Base-by-base conservation (phyloP, 306 rosid species). In the Lupinus albus region DNA sequence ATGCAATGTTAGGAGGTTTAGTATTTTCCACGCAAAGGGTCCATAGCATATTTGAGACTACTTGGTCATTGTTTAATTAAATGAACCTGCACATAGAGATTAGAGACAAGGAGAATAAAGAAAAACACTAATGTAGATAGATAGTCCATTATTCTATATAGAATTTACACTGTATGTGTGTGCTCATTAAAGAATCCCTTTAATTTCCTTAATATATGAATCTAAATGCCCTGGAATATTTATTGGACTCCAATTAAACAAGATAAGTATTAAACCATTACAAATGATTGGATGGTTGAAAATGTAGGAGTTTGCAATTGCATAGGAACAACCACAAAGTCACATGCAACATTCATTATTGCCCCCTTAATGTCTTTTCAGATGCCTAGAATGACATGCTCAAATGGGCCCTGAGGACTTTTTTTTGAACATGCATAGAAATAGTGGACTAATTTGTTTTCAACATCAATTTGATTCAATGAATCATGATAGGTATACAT, bases 121-220 rank as follows among this genome's bases (percentile, higher is more conserved):
- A 51, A 51, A 51, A 51, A 28, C 30, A 17, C 3, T 51, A 51
- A 42, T 14, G 11, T 3, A 13, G 30, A 52, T 13, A 33, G 58
- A 20, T 10, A n/a, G n/a, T n/a, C n/a, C 53, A 45, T 74, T 73
- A 73, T 73, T 56, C 64, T 47, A 74, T 65, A 46, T 33, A 9
- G 35, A 65, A 14, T 73, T 13, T 56, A 65, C 73, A 65, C 47
- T 32, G 25, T 33, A n/a, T n/a, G n/a, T n/a, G n/a, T n/a, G n/a
- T 20, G 25, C 25, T 20, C 1, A 1, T 20, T 20, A 20, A 20
- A 20, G 25, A 2, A 20, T 20, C 25, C 2, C 1, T 20, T 20
- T 20, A 20, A n/a, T n/a, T n/a, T n/a, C n/a, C 25, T 20, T 1
- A 20, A 20, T 20, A 20, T 20, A 20, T 20, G 1, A 20, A 1